These are phyloP conservation scores for Dalbergia cochinchinensis DNA, from an alignment of 306 rosid genomes.

Conservation along the genomic window DNA sequence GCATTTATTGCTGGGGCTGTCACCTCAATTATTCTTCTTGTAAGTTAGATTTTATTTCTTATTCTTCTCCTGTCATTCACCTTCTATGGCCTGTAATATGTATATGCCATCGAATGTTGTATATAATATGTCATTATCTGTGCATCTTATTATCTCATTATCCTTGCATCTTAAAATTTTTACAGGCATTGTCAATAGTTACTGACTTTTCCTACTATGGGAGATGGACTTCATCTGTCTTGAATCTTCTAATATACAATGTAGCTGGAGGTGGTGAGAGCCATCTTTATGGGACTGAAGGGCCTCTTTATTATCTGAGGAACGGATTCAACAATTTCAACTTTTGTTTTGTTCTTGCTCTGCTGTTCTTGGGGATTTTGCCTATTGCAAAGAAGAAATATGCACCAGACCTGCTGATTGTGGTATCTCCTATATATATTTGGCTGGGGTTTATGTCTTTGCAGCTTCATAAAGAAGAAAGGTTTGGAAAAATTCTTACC, in stretches of 20 bases:
- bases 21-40: conserved; percentile 78
- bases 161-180: conserved; percentile 29
- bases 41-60: conserved; percentile 54
- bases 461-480: conserved; percentile 99
- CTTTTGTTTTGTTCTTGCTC: conserved; percentile 82
- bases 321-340: conserved; percentile 98
- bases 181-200: conserved; percentile 74
- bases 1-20: conserved; percentile 78
- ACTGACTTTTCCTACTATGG: conserved; percentile 74
- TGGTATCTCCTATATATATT: conserved; percentile 84
- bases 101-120: conserved; percentile 14
- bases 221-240: conserved; percentile 91
- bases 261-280: conserved; percentile 97
- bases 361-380: conserved; percentile 76
- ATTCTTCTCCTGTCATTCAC: neutral
- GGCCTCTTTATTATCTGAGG: conserved; percentile 78
- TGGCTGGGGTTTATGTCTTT: conserved; percentile 96
- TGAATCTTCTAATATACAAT: conserved; percentile 84
- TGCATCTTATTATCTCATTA: conserved; percentile 25
- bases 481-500: conserved; percentile 55
- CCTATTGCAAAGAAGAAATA: conserved; percentile 84
- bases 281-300: conserved; percentile 95
- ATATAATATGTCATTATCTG: neutral
- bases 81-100: conserved; percentile 36
- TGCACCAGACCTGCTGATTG: conserved; percentile 79